phyloP scores from a whole-genome alignment of 192 early-diverging fungal genomes.

The Umbelopsis vinacea region DNA sequence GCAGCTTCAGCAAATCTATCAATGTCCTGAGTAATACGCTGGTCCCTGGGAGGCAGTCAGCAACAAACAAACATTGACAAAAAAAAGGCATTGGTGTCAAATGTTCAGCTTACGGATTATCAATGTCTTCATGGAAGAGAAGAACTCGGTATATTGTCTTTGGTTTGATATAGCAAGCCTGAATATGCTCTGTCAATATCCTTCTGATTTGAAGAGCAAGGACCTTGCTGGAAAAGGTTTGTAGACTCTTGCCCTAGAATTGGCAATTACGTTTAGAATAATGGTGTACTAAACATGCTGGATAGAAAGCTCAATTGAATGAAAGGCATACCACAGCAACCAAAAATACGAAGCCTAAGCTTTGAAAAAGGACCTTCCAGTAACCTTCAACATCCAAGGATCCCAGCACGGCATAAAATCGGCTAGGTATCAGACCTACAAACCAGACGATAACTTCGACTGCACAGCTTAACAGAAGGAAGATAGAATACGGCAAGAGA shows the following conservation, averaged over 20 bases:
- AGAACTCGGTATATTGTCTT: conserved; percentile 64
- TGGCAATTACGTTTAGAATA: not conserved
- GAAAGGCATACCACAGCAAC: conserved; percentile 57
- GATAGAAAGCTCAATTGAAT: conserved; percentile 3
- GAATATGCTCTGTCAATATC: conserved; percentile 65
- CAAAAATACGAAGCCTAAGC: conserved; percentile 58
- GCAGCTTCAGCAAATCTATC: conserved; percentile 76
- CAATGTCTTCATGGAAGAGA: conserved; percentile 56
- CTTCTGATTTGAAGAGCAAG: conserved; percentile 66
- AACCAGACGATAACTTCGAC: conserved; percentile 66
- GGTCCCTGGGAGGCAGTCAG: conserved; percentile 59
- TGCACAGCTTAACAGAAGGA: conserved; percentile 45
- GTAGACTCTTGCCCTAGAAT: conserved; percentile 54
- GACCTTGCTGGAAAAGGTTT: conserved; percentile 64
- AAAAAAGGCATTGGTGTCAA: not conserved
- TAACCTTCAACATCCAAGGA: conserved; percentile 68
- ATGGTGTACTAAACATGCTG: not conserved
- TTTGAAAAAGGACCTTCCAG: conserved; percentile 53
- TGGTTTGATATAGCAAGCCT: conserved; percentile 63
- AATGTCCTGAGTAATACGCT: conserved; percentile 89
- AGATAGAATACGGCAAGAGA: conserved; percentile 42
- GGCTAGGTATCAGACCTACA: conserved; percentile 71
- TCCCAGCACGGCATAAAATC: conserved; percentile 76
- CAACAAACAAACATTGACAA: conserved; percentile 32
- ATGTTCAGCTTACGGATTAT: conserved; percentile 66